Evolutionary conservation across 2,329 filamentous ascomycete species (phyloP), one percentile per base, ranked within the genome.

Genomic region (Nakataea oryzae): DNA sequence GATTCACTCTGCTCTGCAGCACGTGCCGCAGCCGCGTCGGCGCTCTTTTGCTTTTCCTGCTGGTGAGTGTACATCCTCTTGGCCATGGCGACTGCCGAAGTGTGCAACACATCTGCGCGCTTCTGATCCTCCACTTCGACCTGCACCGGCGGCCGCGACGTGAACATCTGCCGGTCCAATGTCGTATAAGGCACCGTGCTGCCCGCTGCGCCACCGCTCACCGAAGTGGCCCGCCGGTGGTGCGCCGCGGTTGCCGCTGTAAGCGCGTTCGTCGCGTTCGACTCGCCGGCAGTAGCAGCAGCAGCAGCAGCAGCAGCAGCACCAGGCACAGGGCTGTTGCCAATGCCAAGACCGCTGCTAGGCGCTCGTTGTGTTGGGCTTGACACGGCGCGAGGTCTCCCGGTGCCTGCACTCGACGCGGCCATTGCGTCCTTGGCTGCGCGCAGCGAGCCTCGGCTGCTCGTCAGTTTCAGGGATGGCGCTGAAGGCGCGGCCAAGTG

Each of bases 41-140:
- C 78, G 64, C 81, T 81, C 64, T 81, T 83, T 65, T 90, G 85
- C 67, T 91, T 81, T 64, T 82, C 83, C 65, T 90, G 85, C 67
- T 91, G 87, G 41, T 84, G 78, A 13, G 79, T 83, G 70, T 92
- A 96, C 86, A 96, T 93, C 67, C 88, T 85, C 74, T 88, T 89
- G 8, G 93, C 92, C 91, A 97, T 96, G 13, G 89, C 90, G 3
- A 96, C 79, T 2, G 93, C 91, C 26, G 91, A 93, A 32, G 91
- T 90, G 65, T 88, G 88, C 3, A 96, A 78, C 5, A 86, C 85
- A 66, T 91, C 88, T 57, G 87, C 83, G 63, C 83, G 85, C 64
- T 83, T 86, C 72, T 86, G 83, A 69, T 96, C 91, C 54, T 95
- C 87, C 0, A 86, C 76, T 69, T 96, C 90, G 2, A 83, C 77